A percentile compares a stretch with the other conserved stretches of the same genome.
Evolutionary conservation across 805 yeast species (phyloP).

Genomic region (Komagataella mondaviorum): DNA sequence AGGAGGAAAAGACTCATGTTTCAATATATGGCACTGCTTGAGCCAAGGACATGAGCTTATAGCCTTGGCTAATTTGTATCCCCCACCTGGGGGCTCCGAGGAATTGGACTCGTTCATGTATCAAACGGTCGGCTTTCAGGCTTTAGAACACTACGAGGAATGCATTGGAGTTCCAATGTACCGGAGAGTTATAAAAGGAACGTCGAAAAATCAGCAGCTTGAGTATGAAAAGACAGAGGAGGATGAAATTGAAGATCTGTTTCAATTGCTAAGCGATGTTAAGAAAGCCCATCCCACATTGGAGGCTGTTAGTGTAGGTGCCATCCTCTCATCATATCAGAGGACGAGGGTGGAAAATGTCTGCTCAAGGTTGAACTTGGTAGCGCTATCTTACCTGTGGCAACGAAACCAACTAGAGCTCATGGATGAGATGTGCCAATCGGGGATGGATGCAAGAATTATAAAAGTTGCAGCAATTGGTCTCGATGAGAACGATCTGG

Average conservation of each 20-base stretch:
- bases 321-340: conserved; percentile 91
- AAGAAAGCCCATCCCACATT: conserved; percentile 48
- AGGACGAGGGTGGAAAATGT: conserved; percentile 89
- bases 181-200: conserved; percentile 49
- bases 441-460: conserved; percentile 63
- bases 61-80: conserved; percentile 78
- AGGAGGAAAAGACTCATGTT: conserved; percentile 96
- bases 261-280: conserved; percentile 34
- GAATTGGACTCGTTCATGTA: conserved; percentile 95
- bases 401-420: conserved; percentile 71
- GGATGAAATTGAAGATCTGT: conserved; percentile 87
- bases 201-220: conserved; percentile 46
- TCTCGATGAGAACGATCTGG: conserved; percentile 50
- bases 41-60: conserved; percentile 73
- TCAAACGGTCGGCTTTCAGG: conserved; percentile 91
- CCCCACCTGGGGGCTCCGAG: conserved; percentile 25
- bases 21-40: conserved; percentile 76
- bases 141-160: conserved; percentile 47
- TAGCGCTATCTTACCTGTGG: conserved; percentile 75
- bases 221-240: conserved; percentile 56
- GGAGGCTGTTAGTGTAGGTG: conserved; percentile 89
- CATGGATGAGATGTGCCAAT: conserved; percentile 68
- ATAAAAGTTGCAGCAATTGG: conserved; percentile 94
- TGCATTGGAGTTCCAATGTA: conserved; percentile 76
- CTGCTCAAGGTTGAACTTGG: conserved; percentile 58